These are phyloP conservation scores for Fusarium nygamai DNA, from an alignment of 2,329 filamentous ascomycete species.

Conservation along the genomic window DNA sequence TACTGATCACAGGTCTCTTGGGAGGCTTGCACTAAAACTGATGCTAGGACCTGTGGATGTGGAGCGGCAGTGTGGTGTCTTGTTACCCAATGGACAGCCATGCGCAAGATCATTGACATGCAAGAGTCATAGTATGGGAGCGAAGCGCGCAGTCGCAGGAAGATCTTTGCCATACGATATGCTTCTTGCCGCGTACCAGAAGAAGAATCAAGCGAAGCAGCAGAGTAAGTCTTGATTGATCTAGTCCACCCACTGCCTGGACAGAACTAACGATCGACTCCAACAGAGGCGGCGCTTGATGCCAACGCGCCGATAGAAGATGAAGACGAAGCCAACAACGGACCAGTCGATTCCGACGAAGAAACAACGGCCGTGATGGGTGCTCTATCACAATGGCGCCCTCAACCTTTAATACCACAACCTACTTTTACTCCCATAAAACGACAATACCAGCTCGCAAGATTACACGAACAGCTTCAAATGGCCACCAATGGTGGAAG, in stretches of 20 bases:
- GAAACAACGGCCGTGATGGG: constrained; percentile 91
- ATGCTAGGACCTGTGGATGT: constrained; percentile 83
- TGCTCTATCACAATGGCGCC: constrained; percentile 78
- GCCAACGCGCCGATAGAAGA: constrained; percentile 92
- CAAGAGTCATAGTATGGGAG: constrained; percentile 95
- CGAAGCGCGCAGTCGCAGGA: constrained; percentile 88
- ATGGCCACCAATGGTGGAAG: constrained; percentile 73
- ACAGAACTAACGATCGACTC: constrained; percentile 15
- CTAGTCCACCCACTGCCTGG: neutral
- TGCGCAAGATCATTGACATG: constrained; percentile 91
- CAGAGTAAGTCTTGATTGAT: constrained; percentile 73
- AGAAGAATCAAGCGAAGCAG: constrained; percentile 98
- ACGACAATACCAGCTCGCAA: constrained; percentile 69
- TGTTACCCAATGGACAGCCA: constrained; percentile 83
- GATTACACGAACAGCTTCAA: constrained; percentile 72
- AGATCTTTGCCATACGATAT: constrained; percentile 92
- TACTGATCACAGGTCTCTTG: neutral
- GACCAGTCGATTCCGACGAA: constrained; percentile 92
- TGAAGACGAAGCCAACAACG: constrained; percentile 81
- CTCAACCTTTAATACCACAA: constrained; percentile 79
- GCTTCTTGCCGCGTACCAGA: constrained; percentile 87
- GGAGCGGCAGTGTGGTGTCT: constrained; percentile 91
- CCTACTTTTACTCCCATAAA: constrained; percentile 69
- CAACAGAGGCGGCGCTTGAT: constrained; percentile 83
- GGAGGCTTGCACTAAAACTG: constrained; percentile 22